Percentiles rank a stretch among this genome's conserved stretches.
Evolutionary conservation across 768 basidiomycete genomes (phyloP).

Genomic region (Coprinopsis sp.): DNA sequence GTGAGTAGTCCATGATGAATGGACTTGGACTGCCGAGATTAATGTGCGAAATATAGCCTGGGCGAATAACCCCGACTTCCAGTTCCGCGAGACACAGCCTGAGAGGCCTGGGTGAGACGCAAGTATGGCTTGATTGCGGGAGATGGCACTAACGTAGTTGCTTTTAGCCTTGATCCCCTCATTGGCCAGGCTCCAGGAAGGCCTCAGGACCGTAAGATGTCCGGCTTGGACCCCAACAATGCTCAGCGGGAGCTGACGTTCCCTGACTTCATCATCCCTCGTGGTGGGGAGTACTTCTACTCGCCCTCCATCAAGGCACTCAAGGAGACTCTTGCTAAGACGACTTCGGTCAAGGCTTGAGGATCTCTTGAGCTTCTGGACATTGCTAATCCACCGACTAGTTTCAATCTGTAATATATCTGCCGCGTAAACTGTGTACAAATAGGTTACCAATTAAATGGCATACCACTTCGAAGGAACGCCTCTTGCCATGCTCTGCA

Average conservation of each 20-base stretch:
- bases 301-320: slow-evolving; percentile 44
- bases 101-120: slow-evolving; percentile 27
- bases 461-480: too few species aligned
- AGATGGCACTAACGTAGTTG: not conserved
- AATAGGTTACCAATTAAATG: too few species aligned
- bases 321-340: slow-evolving; percentile 25
- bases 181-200: slow-evolving; percentile 30
- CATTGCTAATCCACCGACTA: too few species aligned
- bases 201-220: slow-evolving; percentile 14
- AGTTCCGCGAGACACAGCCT: slow-evolving; percentile 23
- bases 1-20: too few species aligned
- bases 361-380: too few species aligned
- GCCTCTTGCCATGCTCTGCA: too few species aligned
- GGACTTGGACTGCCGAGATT: slow-evolving; percentile 32
- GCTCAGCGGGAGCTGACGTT: slow-evolving; percentile 22
- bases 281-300: slow-evolving; percentile 54
- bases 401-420: too few species aligned
- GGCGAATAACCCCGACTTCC: slow-evolving; percentile 35
- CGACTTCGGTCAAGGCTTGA: too few species aligned
- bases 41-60: slow-evolving; percentile 38
- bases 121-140: not conserved
- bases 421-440: too few species aligned
- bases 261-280: slow-evolving; percentile 38
- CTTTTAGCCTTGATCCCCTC: slow-evolving; percentile 42
- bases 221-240: slow-evolving; percentile 30